These are phyloP conservation scores for Sclerotinia glacialis DNA, from an alignment of 2,329 filamentous ascomycete species.

Conservation along the genomic window DNA sequence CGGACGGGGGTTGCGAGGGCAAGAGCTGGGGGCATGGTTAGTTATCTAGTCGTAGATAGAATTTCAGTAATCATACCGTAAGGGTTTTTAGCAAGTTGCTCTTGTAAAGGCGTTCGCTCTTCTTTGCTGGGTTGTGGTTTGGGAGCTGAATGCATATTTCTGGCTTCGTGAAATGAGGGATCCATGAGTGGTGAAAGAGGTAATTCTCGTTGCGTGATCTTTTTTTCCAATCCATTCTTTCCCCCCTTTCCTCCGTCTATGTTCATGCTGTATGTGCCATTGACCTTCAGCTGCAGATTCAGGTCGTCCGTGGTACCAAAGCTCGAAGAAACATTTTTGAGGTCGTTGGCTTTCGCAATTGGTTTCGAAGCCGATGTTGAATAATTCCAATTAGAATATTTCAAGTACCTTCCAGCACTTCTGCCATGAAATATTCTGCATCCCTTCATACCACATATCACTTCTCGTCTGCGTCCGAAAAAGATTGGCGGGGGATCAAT, in stretches of 20 bases:
- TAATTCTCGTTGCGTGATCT: conserved; percentile 34
- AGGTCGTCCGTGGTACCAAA: neutral
- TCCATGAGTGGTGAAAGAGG: conserved; percentile 51
- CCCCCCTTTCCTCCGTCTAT: neutral
- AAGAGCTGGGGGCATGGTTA: conserved; percentile 41
- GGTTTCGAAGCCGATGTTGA: neutral
- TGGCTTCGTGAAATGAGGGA: conserved; percentile 41
- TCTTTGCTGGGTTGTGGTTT: conserved; percentile 42
- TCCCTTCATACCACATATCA: conserved; percentile 36
- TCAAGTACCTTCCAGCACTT: conserved; percentile 22
- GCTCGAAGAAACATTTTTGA: neutral
- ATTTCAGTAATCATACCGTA: conserved; percentile 44
- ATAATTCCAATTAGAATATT: neutral
- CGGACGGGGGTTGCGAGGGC: conserved; percentile 61
- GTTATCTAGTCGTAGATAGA: neutral
- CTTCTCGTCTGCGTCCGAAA: neutral
- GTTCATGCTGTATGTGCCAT: neutral
- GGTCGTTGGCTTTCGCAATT: neutral
- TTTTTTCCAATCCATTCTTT: neutral
- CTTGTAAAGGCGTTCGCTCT: conserved; percentile 49
- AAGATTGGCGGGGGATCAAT: neutral
- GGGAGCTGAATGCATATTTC: conserved; percentile 33
- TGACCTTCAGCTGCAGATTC: neutral
- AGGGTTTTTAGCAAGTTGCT: conserved; percentile 58
- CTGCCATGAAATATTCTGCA: conserved; percentile 30